Base-by-base conservation (phyloP, 73 alveolate genomes). In the Tetrahymena malaccensis region DNA sequence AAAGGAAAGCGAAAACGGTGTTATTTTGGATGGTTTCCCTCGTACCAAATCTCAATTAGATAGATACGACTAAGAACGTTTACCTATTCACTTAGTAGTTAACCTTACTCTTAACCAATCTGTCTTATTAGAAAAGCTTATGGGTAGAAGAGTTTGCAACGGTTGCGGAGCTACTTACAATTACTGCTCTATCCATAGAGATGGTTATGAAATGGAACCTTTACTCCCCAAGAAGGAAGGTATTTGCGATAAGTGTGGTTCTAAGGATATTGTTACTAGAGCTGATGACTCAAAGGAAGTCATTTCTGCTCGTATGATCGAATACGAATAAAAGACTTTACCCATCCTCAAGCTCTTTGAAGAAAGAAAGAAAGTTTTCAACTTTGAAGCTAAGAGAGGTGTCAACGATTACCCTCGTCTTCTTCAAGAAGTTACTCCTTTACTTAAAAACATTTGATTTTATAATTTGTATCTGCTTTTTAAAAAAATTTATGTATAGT, bases 11-110 rank as follows among this genome's bases (percentile, higher is more conserved):
- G 98, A 97, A 93, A 93, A 98, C 43, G 99, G 99, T 93, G 96
- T 98, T 83, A 98, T 98, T 94, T 94, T 98, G 55, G 99, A 98
- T 95, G 99, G 99, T 31, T 98, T 98, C 96, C 99, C 99, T 25
- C 96, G 99, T 94, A 98, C 99, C 40, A 96, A 96, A 89, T 55
- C 94, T 43, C 93, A 95, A 95, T 89, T 95, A 34, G 97, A 95
- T 93, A 85, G 70, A 35, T 95, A 95, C 56, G 97, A 95, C 22
- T 85, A 95, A 56, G 40, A 70, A 11, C 84, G 38, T 37, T 89
- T 95, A 89, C 97, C 97, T 10, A 95, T 94, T 43, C 93, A 95
- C 93, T 94, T 95, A 13, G 97, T 95, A 40, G 97, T 95, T 37
- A 95, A 95, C 56, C 95, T 95, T 12, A 95, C 97, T 50, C 94